Evolutionary conservation across 805 yeast species (phyloP).

Genomic region (Blastobotrys parvus): DNA sequence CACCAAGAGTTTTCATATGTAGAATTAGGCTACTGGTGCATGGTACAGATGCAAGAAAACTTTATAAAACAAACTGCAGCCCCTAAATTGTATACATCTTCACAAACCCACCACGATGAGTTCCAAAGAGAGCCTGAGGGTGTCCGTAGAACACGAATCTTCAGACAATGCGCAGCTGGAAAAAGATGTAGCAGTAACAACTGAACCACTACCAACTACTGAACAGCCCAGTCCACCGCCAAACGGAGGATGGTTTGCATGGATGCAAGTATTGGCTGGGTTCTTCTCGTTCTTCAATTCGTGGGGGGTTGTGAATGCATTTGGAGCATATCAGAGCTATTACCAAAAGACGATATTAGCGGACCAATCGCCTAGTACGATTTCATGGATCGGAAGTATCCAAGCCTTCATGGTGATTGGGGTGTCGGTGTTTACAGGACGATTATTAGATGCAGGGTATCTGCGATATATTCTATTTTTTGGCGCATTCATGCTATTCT

Average conservation of each 20-base stretch:
- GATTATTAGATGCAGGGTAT: slow-evolving; percentile 26
- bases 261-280: slow-evolving; percentile 14
- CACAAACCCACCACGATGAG: no score
- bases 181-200: neutral
- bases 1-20: no score
- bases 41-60: no score
- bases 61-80: no score
- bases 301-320: slow-evolving; percentile 20
- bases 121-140: no score
- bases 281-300: slow-evolving; percentile 15
- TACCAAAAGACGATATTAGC: slow-evolving; percentile 21
- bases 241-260: slow-evolving; percentile 12
- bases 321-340: slow-evolving; percentile 25
- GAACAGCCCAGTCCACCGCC: no score
- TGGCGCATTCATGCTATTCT: slow-evolving; percentile 20
- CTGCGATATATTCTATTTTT: slow-evolving; percentile 13
- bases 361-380: slow-evolving; percentile 21
- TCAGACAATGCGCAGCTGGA: no score
- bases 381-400: slow-evolving; percentile 29
- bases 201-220: no score
- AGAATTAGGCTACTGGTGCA: no score
- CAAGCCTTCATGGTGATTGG: slow-evolving; percentile 24
- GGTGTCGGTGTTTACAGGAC: slow-evolving; percentile 23
- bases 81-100: no score
- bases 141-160: no score